Evolutionary conservation across 495 filamentous ascomycete genomes (phyloP).

Genomic region (Penicillium angulare): DNA sequence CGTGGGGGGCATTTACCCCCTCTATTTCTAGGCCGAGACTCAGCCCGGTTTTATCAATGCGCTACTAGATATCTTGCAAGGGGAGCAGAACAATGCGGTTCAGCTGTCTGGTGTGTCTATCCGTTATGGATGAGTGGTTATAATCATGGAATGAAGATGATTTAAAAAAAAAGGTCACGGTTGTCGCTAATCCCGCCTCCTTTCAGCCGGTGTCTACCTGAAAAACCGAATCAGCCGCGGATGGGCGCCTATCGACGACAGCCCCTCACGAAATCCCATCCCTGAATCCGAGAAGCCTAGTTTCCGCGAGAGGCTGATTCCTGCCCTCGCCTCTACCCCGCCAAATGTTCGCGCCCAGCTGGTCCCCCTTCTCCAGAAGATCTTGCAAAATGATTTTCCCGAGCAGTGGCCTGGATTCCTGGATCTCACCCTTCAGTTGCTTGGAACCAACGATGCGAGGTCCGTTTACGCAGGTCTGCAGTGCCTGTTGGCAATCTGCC

Average conservation of each 20-base stretch:
- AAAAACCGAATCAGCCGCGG: conserved; percentile 94
- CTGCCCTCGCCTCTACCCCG: conserved; percentile 77
- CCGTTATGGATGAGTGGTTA: background rate
- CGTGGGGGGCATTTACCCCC: conserved; percentile 8
- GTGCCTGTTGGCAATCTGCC: conserved; percentile 89
- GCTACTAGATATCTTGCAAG: conserved; percentile 84
- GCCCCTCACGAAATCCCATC: conserved; percentile 60
- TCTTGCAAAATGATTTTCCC: conserved; percentile 93
- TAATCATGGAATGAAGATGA: too few species aligned
- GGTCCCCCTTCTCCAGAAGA: conserved; percentile 89
- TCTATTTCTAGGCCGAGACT: conserved; percentile 72
- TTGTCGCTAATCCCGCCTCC: conserved; percentile 15
- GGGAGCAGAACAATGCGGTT: conserved; percentile 78
- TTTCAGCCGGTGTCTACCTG: conserved; percentile 94
- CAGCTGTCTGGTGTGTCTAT: conserved; percentile 74
- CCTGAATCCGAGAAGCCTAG: conserved; percentile 84
- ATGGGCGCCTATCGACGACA: conserved; percentile 78
- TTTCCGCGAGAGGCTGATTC: conserved; percentile 83
- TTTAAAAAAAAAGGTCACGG: too few species aligned
- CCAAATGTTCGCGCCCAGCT: conserved; percentile 84
- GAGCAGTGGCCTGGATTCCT: conserved; percentile 90
- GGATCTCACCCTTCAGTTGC: conserved; percentile 82
- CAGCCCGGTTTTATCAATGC: conserved; percentile 88
- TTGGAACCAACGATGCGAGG: conserved; percentile 75
- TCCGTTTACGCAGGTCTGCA: conserved; percentile 92